phyloP scores from a whole-genome alignment of 139 green algal species.

The Auxenochlorella pyrenoidosa region DNA sequence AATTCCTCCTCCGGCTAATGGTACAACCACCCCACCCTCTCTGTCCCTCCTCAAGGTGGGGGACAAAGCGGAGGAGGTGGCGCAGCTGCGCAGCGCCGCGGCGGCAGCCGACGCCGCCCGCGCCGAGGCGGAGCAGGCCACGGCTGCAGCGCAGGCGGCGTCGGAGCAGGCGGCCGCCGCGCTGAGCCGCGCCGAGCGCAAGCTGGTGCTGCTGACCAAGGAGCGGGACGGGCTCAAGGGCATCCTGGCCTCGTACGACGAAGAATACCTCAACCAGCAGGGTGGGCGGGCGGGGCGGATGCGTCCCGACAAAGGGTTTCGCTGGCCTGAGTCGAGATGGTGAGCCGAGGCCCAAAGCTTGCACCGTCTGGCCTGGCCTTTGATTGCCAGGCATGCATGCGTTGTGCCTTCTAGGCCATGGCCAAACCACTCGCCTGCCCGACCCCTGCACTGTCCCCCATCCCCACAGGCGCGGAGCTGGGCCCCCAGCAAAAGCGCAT shows the following conservation, averaged over 20 bases:
- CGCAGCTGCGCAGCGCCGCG: neutral
- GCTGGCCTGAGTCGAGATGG: no score
- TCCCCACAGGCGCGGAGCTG: slow-evolving; percentile 8
- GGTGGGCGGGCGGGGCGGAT: neutral
- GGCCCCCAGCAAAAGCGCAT: slow-evolving; percentile 42
- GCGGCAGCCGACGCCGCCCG: slow-evolving; percentile 16
- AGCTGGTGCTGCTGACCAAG: slow-evolving; percentile 48
- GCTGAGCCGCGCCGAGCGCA: slow-evolving; percentile 49
- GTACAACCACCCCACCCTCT: no score
- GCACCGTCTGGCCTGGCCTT: neutral
- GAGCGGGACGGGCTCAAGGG: slow-evolving; percentile 64
- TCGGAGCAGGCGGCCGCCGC: slow-evolving; percentile 10
- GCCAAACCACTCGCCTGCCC: neutral
- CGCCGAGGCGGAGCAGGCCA: neutral
- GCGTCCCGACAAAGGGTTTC: no score
- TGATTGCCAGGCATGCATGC: neutral
- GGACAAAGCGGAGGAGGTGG: slow-evolving; percentile 28
- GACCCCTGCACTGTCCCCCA: neutral
- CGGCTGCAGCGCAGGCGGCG: neutral
- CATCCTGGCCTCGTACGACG: slow-evolving; percentile 64
- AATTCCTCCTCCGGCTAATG: no score
- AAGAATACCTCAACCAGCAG: slow-evolving; percentile 52
- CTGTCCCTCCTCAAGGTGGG: neutral
- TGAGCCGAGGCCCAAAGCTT: neutral
- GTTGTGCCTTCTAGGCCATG: neutral